Base-by-base conservation (phyloP, 2,329 filamentous ascomycete genomes). In the Chaetomiaceae sp. region DNA sequence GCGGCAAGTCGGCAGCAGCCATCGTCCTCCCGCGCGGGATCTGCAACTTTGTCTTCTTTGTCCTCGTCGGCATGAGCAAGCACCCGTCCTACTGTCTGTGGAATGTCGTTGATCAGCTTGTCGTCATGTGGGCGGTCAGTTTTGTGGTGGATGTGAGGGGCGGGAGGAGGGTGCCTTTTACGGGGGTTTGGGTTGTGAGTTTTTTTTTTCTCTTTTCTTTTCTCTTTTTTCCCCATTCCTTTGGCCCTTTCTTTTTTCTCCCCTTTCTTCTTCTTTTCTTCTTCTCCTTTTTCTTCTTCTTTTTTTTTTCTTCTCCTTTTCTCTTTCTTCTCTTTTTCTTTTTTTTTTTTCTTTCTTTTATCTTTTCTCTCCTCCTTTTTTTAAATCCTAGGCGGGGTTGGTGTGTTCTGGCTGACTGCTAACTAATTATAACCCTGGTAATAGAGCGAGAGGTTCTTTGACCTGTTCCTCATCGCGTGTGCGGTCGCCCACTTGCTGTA, bases 51-150 rank as follows among this genome's bases (percentile, higher is more conserved):
- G 21, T 25, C 1, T 30, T 37, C 14, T 41, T 41, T 10, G 27
- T 41, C 13, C 10, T 44, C 16, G 16, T 34, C n/a, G 33, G 34
- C n/a, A 12, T 13, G 27, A n/a, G n/a, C n/a, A n/a, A n/a, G n/a
- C n/a, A n/a, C n/a, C n/a, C n/a, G n/a, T n/a, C n/a, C n/a, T n/a
- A n/a, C n/a, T n/a, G n/a, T n/a, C n/a, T n/a, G n/a, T n/a, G n/a
- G n/a, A n/a, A n/a, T n/a, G n/a, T 53, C 3, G 6, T 19, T 5
- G 51, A 53, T 21, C 51, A 42, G 46, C 20, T 49, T 7, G 45
- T 53, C 3, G 27, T 49, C 8, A 20, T 8, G 21, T 49, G 16
- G 13, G 25, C 14, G 7, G 41, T 53, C 5, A 19, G 46, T 6
- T 10, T 41, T 4, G 30, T 49, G 6, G 42, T 17, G 14, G 46